Base-by-base conservation (phyloP, 1,284 basidiomycete species). In the Heterobasidion occidentale region DNA sequence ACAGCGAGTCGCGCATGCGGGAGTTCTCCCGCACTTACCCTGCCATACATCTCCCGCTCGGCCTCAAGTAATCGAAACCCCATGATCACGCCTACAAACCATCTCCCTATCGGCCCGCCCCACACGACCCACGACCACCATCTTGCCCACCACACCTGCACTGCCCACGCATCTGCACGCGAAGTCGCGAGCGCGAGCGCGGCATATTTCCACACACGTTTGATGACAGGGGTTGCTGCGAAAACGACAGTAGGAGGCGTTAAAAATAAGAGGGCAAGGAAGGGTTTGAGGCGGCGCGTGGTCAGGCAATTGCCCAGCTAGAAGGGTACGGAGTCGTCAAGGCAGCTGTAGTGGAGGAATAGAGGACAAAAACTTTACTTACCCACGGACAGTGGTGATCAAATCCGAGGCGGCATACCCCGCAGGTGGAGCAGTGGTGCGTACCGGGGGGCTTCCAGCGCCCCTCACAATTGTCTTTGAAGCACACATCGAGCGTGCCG, bases 371-470 rank as follows among this genome's bases (percentile, higher is more conserved):
- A 49, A 6, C 27, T 27, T 14, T 15, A 62, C 70, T 36, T 59
- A 81, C 77, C 79, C 79, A 81, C 51, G 79, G 77, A 62, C 79
- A 81, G 64, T 81, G 79, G 59, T 81, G 79, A 62, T 80, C 79
- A 61, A 79, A 79, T 33, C 73, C 76, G 34, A 76, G 60, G 20
- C 78, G 71, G 60, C 79, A 80, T 12, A 77, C 73, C 36, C 73
- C 73, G 55, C 79, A 81, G 2, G 68, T 70, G 11, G 77, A 77
- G 64, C 79, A 81, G 59, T 80, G 79, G 60, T 79, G 77, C 7
- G 76, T 67, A 47, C 77, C 67, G 7, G 79, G 79, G 14, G 78
- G 78, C 59, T 77, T 79, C 78, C 78, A 79, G 48, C 67, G 66
- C 8, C 72, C 72, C 33, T 64, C 63, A 59, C 79, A 81, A 8